Conservation (phyloP, 352 stramenopile genomes). For the Phytopythium vexans region DNA sequence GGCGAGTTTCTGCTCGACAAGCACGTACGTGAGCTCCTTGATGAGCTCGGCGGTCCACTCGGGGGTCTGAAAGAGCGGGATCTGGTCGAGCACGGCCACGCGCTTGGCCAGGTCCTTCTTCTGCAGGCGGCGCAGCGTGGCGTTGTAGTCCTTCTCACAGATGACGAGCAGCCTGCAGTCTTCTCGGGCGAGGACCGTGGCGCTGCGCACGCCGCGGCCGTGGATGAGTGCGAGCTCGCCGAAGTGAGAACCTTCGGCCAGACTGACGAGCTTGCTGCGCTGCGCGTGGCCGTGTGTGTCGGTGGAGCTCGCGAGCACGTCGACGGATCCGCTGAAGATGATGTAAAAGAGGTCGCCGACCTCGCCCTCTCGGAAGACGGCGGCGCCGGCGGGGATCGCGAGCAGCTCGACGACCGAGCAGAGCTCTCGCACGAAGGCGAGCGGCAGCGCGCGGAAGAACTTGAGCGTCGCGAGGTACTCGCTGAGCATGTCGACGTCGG, state of each 20-base stretch:
- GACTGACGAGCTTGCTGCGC: conserved; percentile 67
- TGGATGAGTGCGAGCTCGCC: conserved; percentile 77
- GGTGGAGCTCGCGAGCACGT: conserved; percentile 61
- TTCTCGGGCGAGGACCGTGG: conserved; percentile 62
- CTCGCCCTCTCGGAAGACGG: conserved; percentile 67
- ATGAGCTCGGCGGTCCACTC: conserved; percentile 71
- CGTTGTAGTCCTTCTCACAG: conserved; percentile 72
- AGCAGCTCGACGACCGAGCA: conserved; percentile 62
- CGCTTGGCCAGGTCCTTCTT: conserved; percentile 64
- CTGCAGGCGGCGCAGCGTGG: conserved; percentile 62
- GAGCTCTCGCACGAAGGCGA: conserved; percentile 62
- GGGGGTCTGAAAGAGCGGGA: conserved; percentile 70
- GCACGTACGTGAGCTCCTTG: conserved; percentile 71
- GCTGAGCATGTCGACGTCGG: conserved; percentile 58
- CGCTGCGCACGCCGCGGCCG: conserved; percentile 59
- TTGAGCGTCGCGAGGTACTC: conserved; percentile 74
- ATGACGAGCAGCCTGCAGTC: conserved; percentile 67
- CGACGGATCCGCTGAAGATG: conserved; percentile 66
- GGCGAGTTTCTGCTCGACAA: conserved; percentile 54
- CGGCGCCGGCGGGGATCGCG: conserved; percentile 27
- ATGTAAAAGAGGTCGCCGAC: conserved; percentile 77
- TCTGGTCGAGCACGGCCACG: conserved; percentile 54
- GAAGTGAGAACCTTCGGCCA: conserved; percentile 67
- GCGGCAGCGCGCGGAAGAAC: conserved; percentile 67
- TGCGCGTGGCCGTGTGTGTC: conserved; percentile 47